Percentiles rank a stretch among this genome's conserved stretches.
Conservation (phyloP, 164 flowering plant species). For the Umbilicus rupestris region DNA sequence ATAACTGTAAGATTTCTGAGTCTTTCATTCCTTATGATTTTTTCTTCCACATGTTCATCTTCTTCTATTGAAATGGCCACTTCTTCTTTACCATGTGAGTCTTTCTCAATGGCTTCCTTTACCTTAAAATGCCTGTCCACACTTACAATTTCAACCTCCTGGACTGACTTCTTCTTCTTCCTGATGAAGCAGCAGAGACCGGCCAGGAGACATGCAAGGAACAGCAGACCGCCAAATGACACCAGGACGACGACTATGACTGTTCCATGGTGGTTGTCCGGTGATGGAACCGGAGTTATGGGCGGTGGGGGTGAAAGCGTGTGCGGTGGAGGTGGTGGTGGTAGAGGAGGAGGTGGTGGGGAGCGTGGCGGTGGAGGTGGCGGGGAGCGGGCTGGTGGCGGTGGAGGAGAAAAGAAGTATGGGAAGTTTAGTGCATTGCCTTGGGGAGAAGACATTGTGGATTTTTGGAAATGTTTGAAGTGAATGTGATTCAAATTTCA, state of each 20-base stretch:
- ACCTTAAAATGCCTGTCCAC: slow-evolving; percentile 50
- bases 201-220: slow-evolving; percentile 46
- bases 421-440: slow-evolving; percentile 5
- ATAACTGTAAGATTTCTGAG: neutral
- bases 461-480: neutral
- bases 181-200: slow-evolving; percentile 52
- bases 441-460: slow-evolving; percentile 4
- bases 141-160: slow-evolving; percentile 32
- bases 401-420: neutral
- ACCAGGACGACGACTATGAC: slow-evolving; percentile 41
- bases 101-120: slow-evolving; percentile 46
- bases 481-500: neutral
- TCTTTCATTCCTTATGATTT: slow-evolving; percentile 26
- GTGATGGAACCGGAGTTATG: slow-evolving; percentile 26
- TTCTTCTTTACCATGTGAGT: slow-evolving; percentile 43
- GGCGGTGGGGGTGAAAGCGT: slow-evolving; percentile 18
- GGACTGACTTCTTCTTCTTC: slow-evolving; percentile 30
- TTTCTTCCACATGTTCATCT: slow-evolving; percentile 39
- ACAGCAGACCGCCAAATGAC: slow-evolving; percentile 56
- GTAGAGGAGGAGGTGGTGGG: slow-evolving; percentile 9
- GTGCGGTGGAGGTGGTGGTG: slow-evolving; percentile 19
- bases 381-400: slow-evolving; percentile 14
- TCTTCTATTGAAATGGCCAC: slow-evolving; percentile 37
- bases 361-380: slow-evolving; percentile 10
- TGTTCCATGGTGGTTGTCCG: slow-evolving; percentile 27